Conservation (phyloP, 2,329 filamentous ascomycete genomes). For the Aspergillus pseudoviridinutans region DNA sequence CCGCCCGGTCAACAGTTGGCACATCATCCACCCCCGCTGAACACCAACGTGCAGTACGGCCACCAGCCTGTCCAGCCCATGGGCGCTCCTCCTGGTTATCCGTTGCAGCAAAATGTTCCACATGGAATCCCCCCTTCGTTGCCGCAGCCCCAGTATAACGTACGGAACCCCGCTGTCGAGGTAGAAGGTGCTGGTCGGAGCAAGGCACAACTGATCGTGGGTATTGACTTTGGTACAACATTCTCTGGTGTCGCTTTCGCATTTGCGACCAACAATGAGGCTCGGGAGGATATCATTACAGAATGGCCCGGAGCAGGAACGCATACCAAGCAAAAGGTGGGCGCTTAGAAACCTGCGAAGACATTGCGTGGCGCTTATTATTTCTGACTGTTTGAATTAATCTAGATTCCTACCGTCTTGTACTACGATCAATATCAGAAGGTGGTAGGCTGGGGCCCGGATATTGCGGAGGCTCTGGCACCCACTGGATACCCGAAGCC, state of each 20-base stretch:
- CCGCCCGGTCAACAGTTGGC: slow-evolving; percentile 40
- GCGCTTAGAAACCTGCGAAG: not conserved
- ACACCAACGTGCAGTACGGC: slow-evolving; percentile 50
- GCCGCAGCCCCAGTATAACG: slow-evolving; percentile 24
- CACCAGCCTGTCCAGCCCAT: slow-evolving; percentile 36
- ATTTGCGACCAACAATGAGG: slow-evolving; percentile 91
- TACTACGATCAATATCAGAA: slow-evolving; percentile 99
- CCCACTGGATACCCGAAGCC: slow-evolving; percentile 97
- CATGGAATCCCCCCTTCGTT: slow-evolving; percentile 26
- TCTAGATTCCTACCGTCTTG: slow-evolving; percentile 87
- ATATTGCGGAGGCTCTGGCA: slow-evolving; percentile 93
- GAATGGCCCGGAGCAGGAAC: slow-evolving; percentile 98
- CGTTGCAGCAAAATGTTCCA: slow-evolving; percentile 34
- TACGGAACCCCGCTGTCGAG: slow-evolving; percentile 51
- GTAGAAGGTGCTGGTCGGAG: slow-evolving; percentile 83
- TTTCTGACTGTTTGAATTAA: slow-evolving; percentile 6
- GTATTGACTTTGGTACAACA: slow-evolving; percentile 98
- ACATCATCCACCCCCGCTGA: slow-evolving; percentile 51
- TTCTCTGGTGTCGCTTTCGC: slow-evolving; percentile 96
- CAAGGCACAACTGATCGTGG: slow-evolving; percentile 96
- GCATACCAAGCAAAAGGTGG: slow-evolving; percentile 96
- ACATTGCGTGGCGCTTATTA: not conserved
- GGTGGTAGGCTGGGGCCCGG: slow-evolving; percentile 98
- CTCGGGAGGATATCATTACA: slow-evolving; percentile 97
- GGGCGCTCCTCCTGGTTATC: slow-evolving; percentile 44